Evolutionary conservation across 768 basidiomycete genomes (phyloP), one percentile per base, ranked within the genome.

Genomic region (Mycena galopus): DNA sequence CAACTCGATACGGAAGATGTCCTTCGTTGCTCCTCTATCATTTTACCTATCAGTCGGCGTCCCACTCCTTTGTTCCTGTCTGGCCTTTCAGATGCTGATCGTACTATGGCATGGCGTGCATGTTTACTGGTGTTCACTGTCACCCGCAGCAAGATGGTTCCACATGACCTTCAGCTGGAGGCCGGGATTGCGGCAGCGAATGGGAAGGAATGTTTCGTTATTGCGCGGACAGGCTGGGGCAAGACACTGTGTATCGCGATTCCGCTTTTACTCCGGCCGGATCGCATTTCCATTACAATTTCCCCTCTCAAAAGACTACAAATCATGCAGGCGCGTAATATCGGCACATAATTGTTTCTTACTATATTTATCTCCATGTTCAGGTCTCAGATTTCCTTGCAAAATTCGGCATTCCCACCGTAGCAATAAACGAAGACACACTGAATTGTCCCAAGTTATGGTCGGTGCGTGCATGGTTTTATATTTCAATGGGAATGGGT

Each of bases 171-270:
- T 2, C 66, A 67, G 21, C 44, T 67, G 5, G 4, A 58, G n/a
- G 66, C 66, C 14, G 56, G 56, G 0, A 6, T 67, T 35, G 56
- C 57, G 1, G 44, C 66, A 2, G 21, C 23, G 1, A 47, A 30
- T 33, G 66, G 66, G 8, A 32, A 35, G 10, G 42, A 67, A 7
- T 23, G 12, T 14, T 25, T 67, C 35, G 66, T 59, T 4, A 59
- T 67, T 8, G 66, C 57, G 8, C 39, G 23, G 0, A 67, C 66
- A 8, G 66, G 66, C 19, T 67, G 56, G 56, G 57, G 57, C 4
- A 67, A 67, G 44, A 67, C 56, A 12, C 56, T 67, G 1, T 67
- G 66, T 29, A 67, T 67, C 14, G 57, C 66, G 3, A 67, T 67
- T 7, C 66, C 66, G 0, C 11, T 67, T 6, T n/a, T 67, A 32